phyloP scores from a whole-genome alignment of 1,284 basidiomycete species.

The Ceratobasidium sp. region DNA sequence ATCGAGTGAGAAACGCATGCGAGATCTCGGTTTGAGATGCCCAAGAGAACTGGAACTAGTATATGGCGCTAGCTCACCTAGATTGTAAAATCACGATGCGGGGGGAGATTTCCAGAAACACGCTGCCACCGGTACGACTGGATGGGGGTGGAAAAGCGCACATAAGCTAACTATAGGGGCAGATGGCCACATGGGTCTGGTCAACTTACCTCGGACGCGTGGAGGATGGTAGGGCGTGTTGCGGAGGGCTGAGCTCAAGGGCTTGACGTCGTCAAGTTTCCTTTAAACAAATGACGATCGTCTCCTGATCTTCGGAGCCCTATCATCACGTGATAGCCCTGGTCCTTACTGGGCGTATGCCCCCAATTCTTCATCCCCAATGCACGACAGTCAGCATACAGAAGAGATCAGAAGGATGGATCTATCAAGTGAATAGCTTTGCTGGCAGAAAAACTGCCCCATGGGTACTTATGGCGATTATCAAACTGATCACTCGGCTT shows the following conservation, averaged over 20 bases:
- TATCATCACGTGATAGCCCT: slow-evolving; percentile 24
- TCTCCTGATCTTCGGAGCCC: slow-evolving; percentile 36
- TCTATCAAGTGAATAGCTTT: not conserved
- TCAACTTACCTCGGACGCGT: slow-evolving; percentile 14
- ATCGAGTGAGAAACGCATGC: not conserved
- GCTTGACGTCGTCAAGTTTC: slow-evolving; percentile 28
- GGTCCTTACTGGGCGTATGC: slow-evolving; percentile 2
- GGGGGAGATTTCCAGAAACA: not conserved
- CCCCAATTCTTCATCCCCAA: slow-evolving; percentile 29
- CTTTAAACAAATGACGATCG: slow-evolving; percentile 41
- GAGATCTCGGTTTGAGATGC: not conserved
- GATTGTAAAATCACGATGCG: not conserved
- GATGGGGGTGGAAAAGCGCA: not conserved
- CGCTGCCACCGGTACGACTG: not conserved
- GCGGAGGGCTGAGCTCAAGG: slow-evolving; percentile 24
- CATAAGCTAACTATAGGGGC: not conserved
- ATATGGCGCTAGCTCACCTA: not conserved
- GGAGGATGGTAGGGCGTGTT: slow-evolving; percentile 28
- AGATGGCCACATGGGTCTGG: not conserved
- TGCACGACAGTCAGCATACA: not conserved
- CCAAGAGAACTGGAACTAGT: not conserved
- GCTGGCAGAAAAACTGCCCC: not conserved
- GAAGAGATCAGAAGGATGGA: slow-evolving; percentile 13
- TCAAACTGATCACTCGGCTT: slow-evolving; percentile 30
- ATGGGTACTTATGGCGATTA: slow-evolving; percentile 19